Evolutionary conservation across 305 asterid species (phyloP).

Genomic region (Fraxinus dipetala): DNA sequence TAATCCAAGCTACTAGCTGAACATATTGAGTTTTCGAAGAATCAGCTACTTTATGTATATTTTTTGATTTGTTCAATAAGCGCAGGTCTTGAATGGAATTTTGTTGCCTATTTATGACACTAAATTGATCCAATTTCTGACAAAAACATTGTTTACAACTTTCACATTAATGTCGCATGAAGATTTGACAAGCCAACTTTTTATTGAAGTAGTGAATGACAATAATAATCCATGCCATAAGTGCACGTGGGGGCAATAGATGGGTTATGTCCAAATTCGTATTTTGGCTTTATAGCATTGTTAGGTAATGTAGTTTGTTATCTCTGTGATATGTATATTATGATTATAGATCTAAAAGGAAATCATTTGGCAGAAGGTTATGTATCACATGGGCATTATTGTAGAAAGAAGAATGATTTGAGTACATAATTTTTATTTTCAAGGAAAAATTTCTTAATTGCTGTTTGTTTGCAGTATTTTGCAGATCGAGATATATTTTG

Average conservation of each 20-base stretch:
- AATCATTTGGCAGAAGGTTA: neutral
- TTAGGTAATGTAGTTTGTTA: neutral
- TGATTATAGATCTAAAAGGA: neutral
- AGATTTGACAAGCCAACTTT: neutral
- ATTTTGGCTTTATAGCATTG: neutral
- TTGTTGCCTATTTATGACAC: neutral
- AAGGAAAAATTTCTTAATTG: neutral
- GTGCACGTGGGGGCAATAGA: neutral
- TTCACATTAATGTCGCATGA: neutral
- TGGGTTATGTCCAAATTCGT: neutral
- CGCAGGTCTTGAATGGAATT: neutral
- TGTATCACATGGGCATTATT: neutral
- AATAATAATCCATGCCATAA: neutral
- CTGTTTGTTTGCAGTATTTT: slow-evolving; percentile 37
- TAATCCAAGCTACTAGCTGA: neutral
- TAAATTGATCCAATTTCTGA: neutral
- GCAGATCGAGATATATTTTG: slow-evolving; percentile 57
- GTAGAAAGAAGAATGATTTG: neutral
- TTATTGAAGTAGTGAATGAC: neutral
- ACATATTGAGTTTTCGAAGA: neutral
- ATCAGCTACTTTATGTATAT: neutral
- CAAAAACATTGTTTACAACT: neutral
- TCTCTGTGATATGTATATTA: neutral
- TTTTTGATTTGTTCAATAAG: neutral
- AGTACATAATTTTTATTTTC: neutral